phyloP scores from a whole-genome alignment of 208 protist genomes.

The Kentomonas sorsogonicus region DNA sequence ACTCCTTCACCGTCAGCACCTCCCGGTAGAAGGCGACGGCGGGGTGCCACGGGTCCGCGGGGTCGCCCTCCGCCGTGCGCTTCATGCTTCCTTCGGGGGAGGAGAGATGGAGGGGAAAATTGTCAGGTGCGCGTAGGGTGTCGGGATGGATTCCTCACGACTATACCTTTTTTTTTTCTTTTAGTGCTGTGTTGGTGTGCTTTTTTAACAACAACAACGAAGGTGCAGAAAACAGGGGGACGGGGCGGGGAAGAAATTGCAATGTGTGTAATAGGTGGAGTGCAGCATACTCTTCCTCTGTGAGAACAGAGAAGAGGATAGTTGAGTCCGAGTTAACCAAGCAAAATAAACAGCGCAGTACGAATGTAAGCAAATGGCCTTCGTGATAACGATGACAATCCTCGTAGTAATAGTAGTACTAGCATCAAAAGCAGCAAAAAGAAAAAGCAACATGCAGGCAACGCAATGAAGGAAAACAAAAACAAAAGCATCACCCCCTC shows the following conservation, averaged over 20 bases:
- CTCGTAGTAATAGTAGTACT: neutral
- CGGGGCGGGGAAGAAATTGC: neutral
- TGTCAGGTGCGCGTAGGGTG: too few relatives aligned
- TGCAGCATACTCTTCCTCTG: neutral
- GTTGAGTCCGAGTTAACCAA: neutral
- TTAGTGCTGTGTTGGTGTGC: neutral
- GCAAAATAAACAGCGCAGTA: neutral
- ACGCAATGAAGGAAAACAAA: neutral
- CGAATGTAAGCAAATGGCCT: neutral
- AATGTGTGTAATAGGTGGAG: neutral
- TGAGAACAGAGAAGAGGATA: neutral
- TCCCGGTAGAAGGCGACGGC: conserved; percentile 73
- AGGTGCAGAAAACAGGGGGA: neutral
- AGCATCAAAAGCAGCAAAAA: neutral
- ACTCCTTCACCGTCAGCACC: conserved; percentile 64
- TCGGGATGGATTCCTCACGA: too few relatives aligned
- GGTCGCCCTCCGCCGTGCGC: conserved; percentile 22
- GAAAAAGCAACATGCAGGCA: neutral
- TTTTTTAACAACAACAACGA: neutral
- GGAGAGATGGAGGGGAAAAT: too few relatives aligned
- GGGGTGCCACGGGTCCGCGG: conserved; percentile 45
- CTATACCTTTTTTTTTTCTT: neutral
- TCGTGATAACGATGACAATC: too few relatives aligned
- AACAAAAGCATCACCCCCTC: neutral
- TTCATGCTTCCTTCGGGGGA: conserved; percentile 57